Percentiles rank a stretch among this genome's conserved stretches.
These are phyloP conservation scores for Scedosporium dehoogii DNA, from an alignment of 2,329 filamentous ascomycete species.

Conservation along the genomic window DNA sequence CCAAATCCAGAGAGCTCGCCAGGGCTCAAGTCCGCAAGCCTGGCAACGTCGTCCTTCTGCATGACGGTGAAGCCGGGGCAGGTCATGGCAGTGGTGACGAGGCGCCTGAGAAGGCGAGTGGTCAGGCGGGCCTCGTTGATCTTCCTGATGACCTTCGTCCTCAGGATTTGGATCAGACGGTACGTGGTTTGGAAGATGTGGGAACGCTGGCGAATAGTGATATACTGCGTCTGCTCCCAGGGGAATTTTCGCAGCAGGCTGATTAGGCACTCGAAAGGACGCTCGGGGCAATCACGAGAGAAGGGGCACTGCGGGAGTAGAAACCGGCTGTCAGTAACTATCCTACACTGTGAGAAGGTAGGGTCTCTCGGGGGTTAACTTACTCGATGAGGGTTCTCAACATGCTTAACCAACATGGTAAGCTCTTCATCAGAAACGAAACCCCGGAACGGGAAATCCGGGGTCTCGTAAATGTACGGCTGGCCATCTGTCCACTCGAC, in stretches of 20 bases:
- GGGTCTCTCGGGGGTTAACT: conserved; percentile 19
- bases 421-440: conserved; percentile 55
- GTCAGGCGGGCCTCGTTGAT: conserved; percentile 36
- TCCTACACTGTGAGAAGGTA: conserved; percentile 6
- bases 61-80: conserved; percentile 51
- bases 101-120: conserved; percentile 40
- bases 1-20: conserved; percentile 27
- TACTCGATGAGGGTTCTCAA: conserved; percentile 52
- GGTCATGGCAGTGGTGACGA: conserved; percentile 40
- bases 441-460: conserved; percentile 37
- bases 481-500: conserved; percentile 41
- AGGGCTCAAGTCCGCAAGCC: conserved; percentile 24
- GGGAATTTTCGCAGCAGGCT: conserved; percentile 54
- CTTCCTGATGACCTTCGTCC: conserved; percentile 27
- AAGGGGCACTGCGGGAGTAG: conserved; percentile 41
- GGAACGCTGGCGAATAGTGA: conserved; percentile 48
- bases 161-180: conserved; percentile 37
- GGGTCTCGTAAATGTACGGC: conserved; percentile 29
- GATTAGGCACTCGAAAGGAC: conserved; percentile 56
- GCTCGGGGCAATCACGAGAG: conserved; percentile 50
- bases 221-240: conserved; percentile 46
- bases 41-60: conserved; percentile 52
- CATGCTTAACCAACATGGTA: conserved; percentile 53
- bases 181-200: conserved; percentile 40
- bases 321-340: background rate